Evolutionary conservation across 2,329 filamentous ascomycete genomes (phyloP).

Genomic region (Apiospora arundinis): DNA sequence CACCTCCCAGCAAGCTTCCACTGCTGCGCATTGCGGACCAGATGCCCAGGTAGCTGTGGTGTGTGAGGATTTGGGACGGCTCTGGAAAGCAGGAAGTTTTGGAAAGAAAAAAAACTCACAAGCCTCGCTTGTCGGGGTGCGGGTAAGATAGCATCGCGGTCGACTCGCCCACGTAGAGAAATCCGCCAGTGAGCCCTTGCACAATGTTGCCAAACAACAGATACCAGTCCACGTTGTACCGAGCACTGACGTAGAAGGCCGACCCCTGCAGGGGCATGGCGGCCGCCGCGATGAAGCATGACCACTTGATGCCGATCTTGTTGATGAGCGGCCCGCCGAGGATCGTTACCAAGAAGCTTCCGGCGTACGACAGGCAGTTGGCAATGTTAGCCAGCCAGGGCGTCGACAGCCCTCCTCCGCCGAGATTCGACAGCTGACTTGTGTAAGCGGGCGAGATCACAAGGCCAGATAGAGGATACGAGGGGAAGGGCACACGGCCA

Average conservation of each 20-base stretch:
- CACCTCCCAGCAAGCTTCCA: constrained; percentile 42
- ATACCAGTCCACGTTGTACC: constrained; percentile 39
- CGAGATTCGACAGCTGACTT: constrained; percentile 5
- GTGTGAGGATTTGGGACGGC: too few relatives aligned
- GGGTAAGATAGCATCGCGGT: constrained; percentile 46
- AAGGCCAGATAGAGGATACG: not conserved
- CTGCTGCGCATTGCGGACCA: constrained; percentile 43
- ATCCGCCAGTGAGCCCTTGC: constrained; percentile 32
- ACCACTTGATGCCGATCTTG: constrained; percentile 45
- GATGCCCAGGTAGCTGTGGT: constrained; percentile 27
- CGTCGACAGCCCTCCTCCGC: constrained; percentile 9
- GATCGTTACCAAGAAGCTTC: constrained; percentile 19
- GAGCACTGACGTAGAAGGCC: constrained; percentile 42
- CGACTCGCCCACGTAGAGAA: constrained; percentile 44
- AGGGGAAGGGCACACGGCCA: too few relatives aligned
- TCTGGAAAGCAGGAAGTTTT: too few relatives aligned
- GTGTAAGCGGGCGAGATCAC: too few relatives aligned
- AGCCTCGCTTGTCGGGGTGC: constrained; percentile 40
- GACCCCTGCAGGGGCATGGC: constrained; percentile 43
- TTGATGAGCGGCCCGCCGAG: constrained; percentile 47
- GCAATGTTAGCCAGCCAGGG: constrained; percentile 20
- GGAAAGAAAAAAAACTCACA: constrained; percentile 32
- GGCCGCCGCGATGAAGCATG: constrained; percentile 43
- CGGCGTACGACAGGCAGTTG: constrained; percentile 17
- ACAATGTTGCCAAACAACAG: constrained; percentile 39